Evolutionary conservation across 805 yeast genomes (phyloP).

Genomic region (Pichia manshurica): DNA sequence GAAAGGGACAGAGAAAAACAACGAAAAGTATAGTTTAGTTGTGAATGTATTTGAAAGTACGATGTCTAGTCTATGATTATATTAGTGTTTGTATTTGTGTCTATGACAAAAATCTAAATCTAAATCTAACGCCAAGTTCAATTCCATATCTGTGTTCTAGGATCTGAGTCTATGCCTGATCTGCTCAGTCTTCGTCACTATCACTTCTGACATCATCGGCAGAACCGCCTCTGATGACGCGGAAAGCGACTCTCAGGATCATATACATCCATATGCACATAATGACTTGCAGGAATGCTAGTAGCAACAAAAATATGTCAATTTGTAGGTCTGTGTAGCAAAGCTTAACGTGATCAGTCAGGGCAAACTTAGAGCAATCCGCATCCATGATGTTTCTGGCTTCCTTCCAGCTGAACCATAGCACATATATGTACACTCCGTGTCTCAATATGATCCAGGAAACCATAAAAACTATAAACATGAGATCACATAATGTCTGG

Average conservation of each 20-base stretch:
- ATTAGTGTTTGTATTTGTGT: no score
- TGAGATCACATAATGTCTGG: slow-evolving; percentile 53
- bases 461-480: slow-evolving; percentile 61
- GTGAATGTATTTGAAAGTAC: no score
- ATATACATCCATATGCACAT: slow-evolving; percentile 69
- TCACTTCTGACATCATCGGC: slow-evolving; percentile 90
- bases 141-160: no score
- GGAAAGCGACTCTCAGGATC: slow-evolving; percentile 63
- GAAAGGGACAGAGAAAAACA: no score
- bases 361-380: slow-evolving; percentile 31
- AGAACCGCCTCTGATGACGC: slow-evolving; percentile 62
- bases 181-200: slow-evolving; percentile 58
- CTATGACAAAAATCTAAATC: no score
- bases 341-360: slow-evolving; percentile 21
- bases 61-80: no score
- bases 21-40: no score
- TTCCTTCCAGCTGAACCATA: slow-evolving; percentile 50
- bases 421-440: slow-evolving; percentile 61
- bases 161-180: no score
- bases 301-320: slow-evolving; percentile 45
- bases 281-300: slow-evolving; percentile 62
- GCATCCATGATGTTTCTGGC: slow-evolving; percentile 43
- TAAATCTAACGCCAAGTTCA: no score
- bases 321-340: slow-evolving; percentile 48
- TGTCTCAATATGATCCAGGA: slow-evolving; percentile 73